Evolutionary conservation across 2,329 filamentous ascomycete species (phyloP).

Genomic region (Aureobasidium sp.): DNA sequence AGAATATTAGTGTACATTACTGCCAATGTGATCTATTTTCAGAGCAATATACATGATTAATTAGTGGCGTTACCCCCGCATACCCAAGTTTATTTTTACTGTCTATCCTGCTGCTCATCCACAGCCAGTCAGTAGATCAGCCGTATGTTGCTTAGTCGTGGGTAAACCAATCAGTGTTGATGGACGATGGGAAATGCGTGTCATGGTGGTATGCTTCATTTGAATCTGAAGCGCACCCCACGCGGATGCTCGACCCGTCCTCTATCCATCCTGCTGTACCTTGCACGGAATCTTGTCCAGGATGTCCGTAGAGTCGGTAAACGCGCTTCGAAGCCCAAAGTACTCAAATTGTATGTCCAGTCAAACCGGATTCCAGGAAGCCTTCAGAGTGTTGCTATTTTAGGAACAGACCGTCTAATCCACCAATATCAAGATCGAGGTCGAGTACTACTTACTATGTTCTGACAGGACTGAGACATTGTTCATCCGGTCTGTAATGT

Average conservation of each 20-base stretch:
- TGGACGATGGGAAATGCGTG: neutral
- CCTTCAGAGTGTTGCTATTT: neutral
- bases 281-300: neutral
- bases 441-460: slow-evolving; percentile 4
- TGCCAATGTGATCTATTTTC: slow-evolving; percentile 16
- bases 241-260: neutral
- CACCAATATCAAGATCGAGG: neutral
- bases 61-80: neutral
- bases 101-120: neutral
- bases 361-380: neutral
- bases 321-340: slow-evolving; percentile 3
- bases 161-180: neutral
- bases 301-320: neutral
- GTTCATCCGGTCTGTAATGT: neutral
- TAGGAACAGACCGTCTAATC: neutral
- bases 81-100: slow-evolving; percentile 15
- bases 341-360: neutral
- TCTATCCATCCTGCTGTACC: slow-evolving; percentile 1
- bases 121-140: slow-evolving; percentile 4
- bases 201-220: neutral
- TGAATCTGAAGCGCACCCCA: neutral
- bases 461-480: neutral
- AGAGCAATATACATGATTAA: slow-evolving; percentile 13
- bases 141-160: slow-evolving; percentile 6
- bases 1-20: slow-evolving; percentile 6